Conservation (phyloP, 192 early-diverging fungal genomes). For the Coemansia sp. region DNA sequence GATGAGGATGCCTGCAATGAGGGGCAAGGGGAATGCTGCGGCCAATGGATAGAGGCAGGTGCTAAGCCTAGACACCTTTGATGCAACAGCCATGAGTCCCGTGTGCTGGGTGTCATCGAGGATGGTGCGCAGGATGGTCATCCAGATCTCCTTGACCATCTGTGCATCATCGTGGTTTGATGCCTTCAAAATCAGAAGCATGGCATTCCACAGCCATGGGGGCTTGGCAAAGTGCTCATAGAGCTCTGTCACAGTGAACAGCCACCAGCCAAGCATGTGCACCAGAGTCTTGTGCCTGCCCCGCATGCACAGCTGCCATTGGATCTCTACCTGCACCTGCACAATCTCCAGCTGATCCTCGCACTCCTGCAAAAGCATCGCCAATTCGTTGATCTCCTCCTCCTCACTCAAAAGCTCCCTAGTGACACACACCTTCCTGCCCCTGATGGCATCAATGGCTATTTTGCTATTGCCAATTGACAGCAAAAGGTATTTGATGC, state of each 20-base stretch:
- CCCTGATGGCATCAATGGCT: constrained; percentile 42
- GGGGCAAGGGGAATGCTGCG: constrained; percentile 34
- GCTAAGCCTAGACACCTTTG: constrained; percentile 28
- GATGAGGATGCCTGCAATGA: constrained; percentile 21
- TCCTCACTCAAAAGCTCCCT: constrained; percentile 10
- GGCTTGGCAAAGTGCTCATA: constrained; percentile 59
- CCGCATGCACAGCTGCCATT: constrained; percentile 21
- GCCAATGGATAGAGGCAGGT: constrained; percentile 40
- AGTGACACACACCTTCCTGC: not conserved
- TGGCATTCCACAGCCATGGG: constrained; percentile 51
- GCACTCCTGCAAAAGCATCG: constrained; percentile 48
- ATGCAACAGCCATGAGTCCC: constrained; percentile 28
- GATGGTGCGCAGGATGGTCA: constrained; percentile 22
- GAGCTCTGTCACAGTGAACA: constrained; percentile 47
- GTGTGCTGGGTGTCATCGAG: constrained; percentile 31
- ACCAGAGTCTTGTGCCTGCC: constrained; percentile 15
- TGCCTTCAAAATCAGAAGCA: constrained; percentile 58
- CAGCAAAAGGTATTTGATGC: constrained; percentile 65
- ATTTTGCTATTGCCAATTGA: constrained; percentile 68
- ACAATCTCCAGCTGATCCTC: constrained; percentile 63
- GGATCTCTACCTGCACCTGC: constrained; percentile 58
- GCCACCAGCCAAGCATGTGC: constrained; percentile 13
- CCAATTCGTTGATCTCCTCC: constrained; percentile 50
- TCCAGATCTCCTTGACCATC: constrained; percentile 42
- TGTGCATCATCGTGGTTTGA: constrained; percentile 55